A percentile compares a stretch with the other conserved stretches of the same genome.
These are phyloP conservation scores for Astrocystis sublimbata DNA, from an alignment of 495 filamentous ascomycete species.

Conservation along the genomic window DNA sequence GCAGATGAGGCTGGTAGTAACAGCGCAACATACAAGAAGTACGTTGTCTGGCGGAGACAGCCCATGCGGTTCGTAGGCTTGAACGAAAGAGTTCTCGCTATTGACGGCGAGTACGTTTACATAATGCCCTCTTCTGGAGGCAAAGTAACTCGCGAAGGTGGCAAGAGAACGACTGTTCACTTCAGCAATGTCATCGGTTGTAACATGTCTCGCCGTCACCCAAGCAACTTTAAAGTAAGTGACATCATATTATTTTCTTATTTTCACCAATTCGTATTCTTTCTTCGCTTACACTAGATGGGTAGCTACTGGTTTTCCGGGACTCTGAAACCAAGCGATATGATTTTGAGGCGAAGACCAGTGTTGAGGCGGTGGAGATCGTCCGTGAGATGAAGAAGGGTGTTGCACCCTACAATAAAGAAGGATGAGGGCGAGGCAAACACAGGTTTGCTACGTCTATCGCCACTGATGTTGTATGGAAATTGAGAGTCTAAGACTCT, in stretches of 20 bases:
- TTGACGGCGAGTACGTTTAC: constrained; percentile 95
- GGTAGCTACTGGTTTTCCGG: constrained; percentile 71
- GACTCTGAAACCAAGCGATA: constrained; percentile 90
- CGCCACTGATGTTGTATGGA: too few relatives aligned
- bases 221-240: constrained; percentile 83
- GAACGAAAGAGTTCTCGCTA: constrained; percentile 78
- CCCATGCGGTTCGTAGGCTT: constrained; percentile 89
- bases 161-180: constrained; percentile 86
- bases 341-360: constrained; percentile 87
- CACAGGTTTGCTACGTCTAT: not conserved
- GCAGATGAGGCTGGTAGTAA: constrained; percentile 67
- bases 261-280: constrained; percentile 4
- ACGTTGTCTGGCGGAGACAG: constrained; percentile 89
- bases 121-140: constrained; percentile 73
- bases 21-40: constrained; percentile 72
- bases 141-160: constrained; percentile 58
- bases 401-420: constrained; percentile 54
- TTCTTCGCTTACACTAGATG: not conserved
- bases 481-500: too few relatives aligned
- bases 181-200: constrained; percentile 92
- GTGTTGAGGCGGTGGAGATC: constrained; percentile 81
- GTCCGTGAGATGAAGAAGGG: constrained; percentile 83
- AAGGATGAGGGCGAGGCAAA: constrained; percentile 19
- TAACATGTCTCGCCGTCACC: constrained; percentile 87
- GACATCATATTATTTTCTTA: constrained; percentile 3